Evolutionary conservation across 345 rosid genomes (phyloP).

Genomic region (Sisymbrium irio): DNA sequence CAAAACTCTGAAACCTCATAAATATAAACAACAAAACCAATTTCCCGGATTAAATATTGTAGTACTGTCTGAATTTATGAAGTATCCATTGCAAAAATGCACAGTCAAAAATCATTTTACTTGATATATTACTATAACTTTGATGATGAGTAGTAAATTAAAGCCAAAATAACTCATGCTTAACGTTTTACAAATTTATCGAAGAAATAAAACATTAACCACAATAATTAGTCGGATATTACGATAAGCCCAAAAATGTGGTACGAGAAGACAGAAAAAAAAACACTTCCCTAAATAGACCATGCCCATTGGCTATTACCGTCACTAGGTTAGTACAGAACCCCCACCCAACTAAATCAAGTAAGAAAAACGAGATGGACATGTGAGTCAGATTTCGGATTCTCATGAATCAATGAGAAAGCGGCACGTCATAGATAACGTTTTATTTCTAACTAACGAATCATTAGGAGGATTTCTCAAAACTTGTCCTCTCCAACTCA

Average conservation of each 20-base stretch:
- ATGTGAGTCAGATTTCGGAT: background rate
- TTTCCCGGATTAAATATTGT: no score
- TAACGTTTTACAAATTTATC: no score
- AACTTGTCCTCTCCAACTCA: background rate
- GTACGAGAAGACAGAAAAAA: background rate
- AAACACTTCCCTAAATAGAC: background rate
- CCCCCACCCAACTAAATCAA: background rate
- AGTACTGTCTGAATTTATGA: no score
- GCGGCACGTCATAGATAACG: constrained; percentile 15
- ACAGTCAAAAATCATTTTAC: no score
- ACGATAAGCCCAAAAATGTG: background rate
- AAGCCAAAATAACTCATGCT: no score
- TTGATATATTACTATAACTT: no score
- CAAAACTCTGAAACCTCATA: no score
- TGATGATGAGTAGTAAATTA: no score
- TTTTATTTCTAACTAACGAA: background rate
- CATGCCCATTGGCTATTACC: background rate
- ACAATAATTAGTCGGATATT: background rate
- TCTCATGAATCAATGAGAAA: background rate
- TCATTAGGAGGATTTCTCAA: background rate
- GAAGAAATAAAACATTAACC: background rate
- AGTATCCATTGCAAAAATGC: no score
- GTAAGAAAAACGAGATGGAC: background rate
- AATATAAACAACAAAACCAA: no score
- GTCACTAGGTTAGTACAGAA: background rate